A percentile compares a stretch with the other conserved stretches of the same genome.
Evolutionary conservation across 805 yeast species (phyloP).

Genomic region (Suhomyces prunicola): DNA sequence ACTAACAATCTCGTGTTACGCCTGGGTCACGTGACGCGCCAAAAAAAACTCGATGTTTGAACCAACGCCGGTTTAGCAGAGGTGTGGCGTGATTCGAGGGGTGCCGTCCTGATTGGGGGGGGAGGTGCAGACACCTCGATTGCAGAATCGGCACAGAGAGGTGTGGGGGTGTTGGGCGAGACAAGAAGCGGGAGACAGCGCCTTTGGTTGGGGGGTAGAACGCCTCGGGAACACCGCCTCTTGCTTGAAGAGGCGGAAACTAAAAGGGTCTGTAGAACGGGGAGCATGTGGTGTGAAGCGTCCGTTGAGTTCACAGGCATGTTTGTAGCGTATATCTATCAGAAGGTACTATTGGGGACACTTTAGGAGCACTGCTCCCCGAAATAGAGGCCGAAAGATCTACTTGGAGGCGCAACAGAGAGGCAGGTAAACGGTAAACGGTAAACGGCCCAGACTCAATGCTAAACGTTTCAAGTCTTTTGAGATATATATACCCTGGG

Average conservation of each 20-base stretch:
- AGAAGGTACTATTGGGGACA: background rate
- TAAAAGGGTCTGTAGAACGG: background rate
- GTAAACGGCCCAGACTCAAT: background rate
- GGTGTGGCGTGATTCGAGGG: background rate
- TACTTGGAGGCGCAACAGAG: background rate
- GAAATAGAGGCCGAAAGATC: background rate
- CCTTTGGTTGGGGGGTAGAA: no score
- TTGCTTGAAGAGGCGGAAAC: background rate
- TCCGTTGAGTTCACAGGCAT: background rate
- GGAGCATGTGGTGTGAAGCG: background rate
- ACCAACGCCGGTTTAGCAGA: background rate
- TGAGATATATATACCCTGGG: background rate
- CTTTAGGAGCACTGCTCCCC: background rate
- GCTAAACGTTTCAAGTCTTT: background rate
- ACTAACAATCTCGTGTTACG: constrained; percentile 1
- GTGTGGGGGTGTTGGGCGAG: no score
- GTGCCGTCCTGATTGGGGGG: background rate
- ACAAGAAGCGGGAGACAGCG: no score
- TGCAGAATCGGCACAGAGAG: no score
- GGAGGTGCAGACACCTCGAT: background rate
- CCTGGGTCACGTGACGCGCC: background rate
- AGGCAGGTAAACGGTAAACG: background rate
- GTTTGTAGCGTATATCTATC: background rate
- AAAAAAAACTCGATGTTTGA: background rate
- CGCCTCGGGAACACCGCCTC: no score